These are phyloP conservation scores for Zygosaccharomyces bisporus DNA, from an alignment of 805 yeast species.

Conservation along the genomic window DNA sequence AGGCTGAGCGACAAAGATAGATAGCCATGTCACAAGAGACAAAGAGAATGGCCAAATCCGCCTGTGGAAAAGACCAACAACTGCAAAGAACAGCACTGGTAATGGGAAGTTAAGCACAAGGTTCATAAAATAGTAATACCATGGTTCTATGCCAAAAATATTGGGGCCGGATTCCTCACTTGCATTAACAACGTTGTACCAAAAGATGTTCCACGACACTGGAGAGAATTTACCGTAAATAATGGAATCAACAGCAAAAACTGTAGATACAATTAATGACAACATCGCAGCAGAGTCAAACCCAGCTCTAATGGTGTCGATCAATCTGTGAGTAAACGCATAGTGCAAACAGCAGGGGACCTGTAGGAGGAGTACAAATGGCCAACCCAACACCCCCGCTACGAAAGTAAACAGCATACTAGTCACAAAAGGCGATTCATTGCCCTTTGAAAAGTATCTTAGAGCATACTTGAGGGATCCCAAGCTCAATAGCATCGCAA, in stretches of 20 bases:
- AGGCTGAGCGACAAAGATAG: conserved; percentile 67
- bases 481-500: conserved; percentile 53
- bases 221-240: conserved; percentile 58
- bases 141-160: conserved; percentile 84
- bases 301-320: conserved; percentile 27
- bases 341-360: conserved; percentile 53
- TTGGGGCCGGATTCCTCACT: conserved; percentile 73
- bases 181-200: conserved; percentile 73
- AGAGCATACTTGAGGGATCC: conserved; percentile 31
- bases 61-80: conserved; percentile 29
- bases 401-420: conserved; percentile 36
- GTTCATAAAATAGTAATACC: conserved; percentile 65
- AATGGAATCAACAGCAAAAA: conserved; percentile 49
- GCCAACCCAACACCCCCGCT: conserved; percentile 92
- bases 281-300: conserved; percentile 27
- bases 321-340: conserved; percentile 26
- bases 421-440: conserved; percentile 24
- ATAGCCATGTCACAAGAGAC: conserved; percentile 65
- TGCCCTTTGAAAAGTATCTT: conserved; percentile 28
- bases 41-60: conserved; percentile 34
- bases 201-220: conserved; percentile 78
- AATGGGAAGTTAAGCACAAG: conserved; percentile 67
- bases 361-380: conserved; percentile 66
- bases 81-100: conserved; percentile 36
- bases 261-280: conserved; percentile 15